Conservation (phyloP, 257 asterid species). For the Solanum clarkiae region DNA sequence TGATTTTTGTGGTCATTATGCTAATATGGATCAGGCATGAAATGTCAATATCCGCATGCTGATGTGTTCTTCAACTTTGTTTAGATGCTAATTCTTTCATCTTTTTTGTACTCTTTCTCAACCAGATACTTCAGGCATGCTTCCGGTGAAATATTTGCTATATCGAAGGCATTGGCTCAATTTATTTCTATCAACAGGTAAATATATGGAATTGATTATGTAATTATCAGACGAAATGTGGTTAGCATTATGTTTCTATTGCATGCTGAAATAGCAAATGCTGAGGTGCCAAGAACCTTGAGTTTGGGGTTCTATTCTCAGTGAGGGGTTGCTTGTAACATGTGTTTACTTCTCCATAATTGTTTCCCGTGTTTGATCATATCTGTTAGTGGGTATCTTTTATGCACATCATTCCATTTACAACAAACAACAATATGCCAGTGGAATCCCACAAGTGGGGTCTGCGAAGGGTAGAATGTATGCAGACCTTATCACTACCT, state of each 20-base stretch:
- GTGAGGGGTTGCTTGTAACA: background rate
- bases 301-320: background rate
- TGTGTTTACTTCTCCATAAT: background rate
- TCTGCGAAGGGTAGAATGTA: too few species aligned
- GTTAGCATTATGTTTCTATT: background rate
- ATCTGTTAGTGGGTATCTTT: background rate
- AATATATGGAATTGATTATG: background rate
- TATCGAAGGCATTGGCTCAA: conserved; percentile 71
- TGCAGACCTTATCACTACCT: too few species aligned
- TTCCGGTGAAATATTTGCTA: conserved; percentile 71
- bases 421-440: too few species aligned
- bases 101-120: background rate
- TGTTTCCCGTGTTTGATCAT: background rate
- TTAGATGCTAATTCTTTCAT: background rate
- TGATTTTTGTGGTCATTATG: background rate
- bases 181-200: conserved; percentile 74
- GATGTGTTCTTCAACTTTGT: background rate
- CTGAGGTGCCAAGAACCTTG: background rate
- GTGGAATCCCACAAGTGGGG: too few species aligned
- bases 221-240: background rate
- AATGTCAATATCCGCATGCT: background rate
- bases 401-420: background rate
- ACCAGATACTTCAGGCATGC: conserved; percentile 83
- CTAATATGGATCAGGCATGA: background rate
- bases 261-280: background rate